A percentile compares a stretch with the other conserved stretches of the same genome.
Evolutionary conservation across 805 yeast species (phyloP).

Genomic region (Cyberlindnera japonica): DNA sequence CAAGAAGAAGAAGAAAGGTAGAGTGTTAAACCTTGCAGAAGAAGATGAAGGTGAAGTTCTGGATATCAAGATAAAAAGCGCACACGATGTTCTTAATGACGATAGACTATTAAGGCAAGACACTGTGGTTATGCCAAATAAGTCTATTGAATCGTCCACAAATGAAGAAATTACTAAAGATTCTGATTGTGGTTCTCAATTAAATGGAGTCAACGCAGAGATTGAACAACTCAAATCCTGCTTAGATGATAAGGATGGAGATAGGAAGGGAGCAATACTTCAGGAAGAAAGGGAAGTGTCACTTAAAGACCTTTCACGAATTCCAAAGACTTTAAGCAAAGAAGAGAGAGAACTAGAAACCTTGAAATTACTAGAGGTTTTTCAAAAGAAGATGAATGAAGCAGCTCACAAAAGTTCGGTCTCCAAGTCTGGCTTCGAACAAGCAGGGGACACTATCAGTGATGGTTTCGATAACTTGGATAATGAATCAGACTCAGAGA

Average conservation of each 20-base stretch:
- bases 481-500: conserved; percentile 22
- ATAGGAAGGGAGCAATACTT: not conserved
- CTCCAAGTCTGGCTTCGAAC: not conserved
- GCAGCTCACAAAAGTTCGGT: not conserved
- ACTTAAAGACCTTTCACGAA: not conserved
- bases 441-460: conserved; percentile 6
- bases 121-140: not conserved
- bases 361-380: conserved; percentile 24
- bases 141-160: not conserved
- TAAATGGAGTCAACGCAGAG: not conserved
- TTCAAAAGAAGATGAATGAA: conserved; percentile 27
- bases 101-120: conserved; percentile 18
- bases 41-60: conserved; percentile 25
- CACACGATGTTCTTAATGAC: conserved; percentile 36
- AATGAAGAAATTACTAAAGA: not conserved
- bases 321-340: conserved; percentile 1
- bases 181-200: not conserved
- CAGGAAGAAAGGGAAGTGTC: not conserved
- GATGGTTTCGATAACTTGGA: conserved; percentile 24
- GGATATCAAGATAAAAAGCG: conserved; percentile 38
- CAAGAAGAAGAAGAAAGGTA: conserved; percentile 29
- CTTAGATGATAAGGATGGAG: not conserved
- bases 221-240: conserved; percentile 4
- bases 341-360: conserved; percentile 29
- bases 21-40: conserved; percentile 32